Evolutionary conservation across 1,139 yeast species (phyloP).

Genomic region (Yamadazyma diddensiae): DNA sequence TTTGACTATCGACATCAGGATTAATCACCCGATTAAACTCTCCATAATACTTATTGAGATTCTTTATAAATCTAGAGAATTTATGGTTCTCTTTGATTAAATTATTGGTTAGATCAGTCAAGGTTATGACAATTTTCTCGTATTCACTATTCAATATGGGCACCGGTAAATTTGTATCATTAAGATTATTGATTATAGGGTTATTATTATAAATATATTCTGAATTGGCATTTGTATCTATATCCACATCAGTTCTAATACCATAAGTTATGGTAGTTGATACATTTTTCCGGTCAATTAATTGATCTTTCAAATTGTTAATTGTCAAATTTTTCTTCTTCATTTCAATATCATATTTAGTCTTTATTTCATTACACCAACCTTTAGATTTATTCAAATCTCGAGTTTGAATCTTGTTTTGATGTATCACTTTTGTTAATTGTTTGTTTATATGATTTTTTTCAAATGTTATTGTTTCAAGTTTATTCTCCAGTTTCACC

Average conservation of each 20-base stretch:
- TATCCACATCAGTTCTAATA: conserved; percentile 3
- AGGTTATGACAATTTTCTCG: conserved; percentile 35
- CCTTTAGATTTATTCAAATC: conserved; percentile 29
- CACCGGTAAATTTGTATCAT: conserved; percentile 19
- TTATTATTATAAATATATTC: conserved; percentile 31
- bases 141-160: conserved; percentile 31
- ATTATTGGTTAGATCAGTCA: conserved; percentile 38
- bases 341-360: conserved; percentile 40
- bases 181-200: conserved; percentile 24
- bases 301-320: conserved; percentile 36
- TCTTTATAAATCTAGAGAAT: conserved; percentile 31
- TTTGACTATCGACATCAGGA: conserved; percentile 7
- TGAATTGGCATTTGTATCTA: conserved; percentile 18
- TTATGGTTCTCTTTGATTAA: conserved; percentile 40
- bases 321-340: conserved; percentile 37
- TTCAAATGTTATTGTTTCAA: conserved; percentile 12
- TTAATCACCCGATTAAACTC: conserved; percentile 23
- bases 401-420: conserved; percentile 28
- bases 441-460: conserved; percentile 14
- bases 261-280: conserved; percentile 34
- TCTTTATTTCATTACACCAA: conserved; percentile 31
- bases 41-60: conserved; percentile 28
- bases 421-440: conserved; percentile 19
- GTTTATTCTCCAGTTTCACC: conserved; percentile 9
- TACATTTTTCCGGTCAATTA: conserved; percentile 34